Evolutionary conservation across 257 asterid genomes (phyloP).

Genomic region (Cinchona pubescens): DNA sequence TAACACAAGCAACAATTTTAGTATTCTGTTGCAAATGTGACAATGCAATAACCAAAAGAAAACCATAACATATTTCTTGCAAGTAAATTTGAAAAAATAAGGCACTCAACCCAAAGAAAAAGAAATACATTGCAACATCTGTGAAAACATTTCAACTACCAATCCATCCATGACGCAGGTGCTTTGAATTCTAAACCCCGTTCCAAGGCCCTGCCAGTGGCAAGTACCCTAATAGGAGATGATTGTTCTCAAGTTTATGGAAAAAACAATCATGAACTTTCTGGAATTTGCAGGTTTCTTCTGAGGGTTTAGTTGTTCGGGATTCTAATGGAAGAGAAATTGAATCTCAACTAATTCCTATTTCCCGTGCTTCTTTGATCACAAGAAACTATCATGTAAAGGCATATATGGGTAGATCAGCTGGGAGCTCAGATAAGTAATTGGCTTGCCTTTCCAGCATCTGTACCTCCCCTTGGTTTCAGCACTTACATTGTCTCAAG

Average conservation of each 20-base stretch:
- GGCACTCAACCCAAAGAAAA: background rate
- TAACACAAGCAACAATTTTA: too few species aligned
- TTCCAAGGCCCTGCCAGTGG: background rate
- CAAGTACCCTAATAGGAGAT: background rate
- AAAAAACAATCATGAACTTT: background rate
- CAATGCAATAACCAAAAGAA: background rate
- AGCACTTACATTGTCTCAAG: conserved; percentile 54
- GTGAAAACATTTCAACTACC: background rate
- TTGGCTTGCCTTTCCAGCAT: conserved; percentile 68
- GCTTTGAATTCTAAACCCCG: background rate
- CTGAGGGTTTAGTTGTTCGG: conserved; percentile 51
- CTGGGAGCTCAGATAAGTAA: conserved; percentile 39
- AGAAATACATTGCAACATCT: background rate
- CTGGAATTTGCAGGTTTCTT: conserved; percentile 50
- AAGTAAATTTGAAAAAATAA: too few species aligned
- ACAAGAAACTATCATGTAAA: conserved; percentile 39
- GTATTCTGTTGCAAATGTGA: background rate
- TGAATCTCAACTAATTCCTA: conserved; percentile 66
- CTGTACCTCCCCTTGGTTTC: conserved; percentile 82
- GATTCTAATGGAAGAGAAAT: conserved; percentile 65
- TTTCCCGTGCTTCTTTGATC: conserved; percentile 45
- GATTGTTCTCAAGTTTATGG: background rate
- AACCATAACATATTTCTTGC: background rate
- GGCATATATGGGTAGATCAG: conserved; percentile 54
- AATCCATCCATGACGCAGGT: background rate